Conservation (phyloP, 1,284 basidiomycete species). For the Irpex sp. region DNA sequence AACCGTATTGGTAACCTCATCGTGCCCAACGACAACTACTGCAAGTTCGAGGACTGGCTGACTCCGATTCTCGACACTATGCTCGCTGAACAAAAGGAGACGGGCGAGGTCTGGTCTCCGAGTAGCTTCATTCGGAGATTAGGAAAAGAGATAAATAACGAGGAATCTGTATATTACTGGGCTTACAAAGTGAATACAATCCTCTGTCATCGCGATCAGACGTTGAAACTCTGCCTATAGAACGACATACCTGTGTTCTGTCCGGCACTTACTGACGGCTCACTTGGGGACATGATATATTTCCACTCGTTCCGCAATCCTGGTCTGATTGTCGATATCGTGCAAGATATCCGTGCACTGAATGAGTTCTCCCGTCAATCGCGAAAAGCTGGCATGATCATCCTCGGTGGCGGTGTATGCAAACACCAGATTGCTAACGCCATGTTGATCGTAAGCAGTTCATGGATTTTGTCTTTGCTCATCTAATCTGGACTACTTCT, state of each 20-base stretch:
- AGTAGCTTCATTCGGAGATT: slow-evolving; percentile 89
- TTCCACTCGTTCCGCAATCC: slow-evolving; percentile 96
- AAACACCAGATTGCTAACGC: slow-evolving; percentile 99
- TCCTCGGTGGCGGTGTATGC: slow-evolving; percentile 97
- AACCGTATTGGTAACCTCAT: slow-evolving; percentile 98
- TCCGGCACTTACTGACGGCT: slow-evolving; percentile 96
- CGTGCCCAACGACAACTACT: slow-evolving; percentile 99
- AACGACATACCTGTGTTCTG: slow-evolving; percentile 99
- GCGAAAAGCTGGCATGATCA: slow-evolving; percentile 96
- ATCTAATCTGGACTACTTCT: background rate
- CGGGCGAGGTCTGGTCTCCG: slow-evolving; percentile 87
- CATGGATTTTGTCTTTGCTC: background rate
- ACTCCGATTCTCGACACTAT: slow-evolving; percentile 91
- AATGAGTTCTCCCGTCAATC: slow-evolving; percentile 91
- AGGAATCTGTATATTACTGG: slow-evolving; percentile 98
- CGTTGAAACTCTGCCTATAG: slow-evolving; percentile 44
- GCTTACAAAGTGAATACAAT: slow-evolving; percentile 86
- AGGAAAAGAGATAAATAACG: slow-evolving; percentile 95
- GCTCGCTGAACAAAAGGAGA: slow-evolving; percentile 82
- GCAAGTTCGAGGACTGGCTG: slow-evolving; percentile 99
- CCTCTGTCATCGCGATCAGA: slow-evolving; percentile 11
- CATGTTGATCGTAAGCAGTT: slow-evolving; percentile 84
- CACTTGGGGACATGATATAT: slow-evolving; percentile 98
- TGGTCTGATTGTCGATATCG: slow-evolving; percentile 90
- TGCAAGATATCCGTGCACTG: slow-evolving; percentile 87